Evolutionary conservation across 805 yeast genomes (phyloP), one percentile per base, ranked within the genome.

Genomic region (Danielozyma ontarioensis): DNA sequence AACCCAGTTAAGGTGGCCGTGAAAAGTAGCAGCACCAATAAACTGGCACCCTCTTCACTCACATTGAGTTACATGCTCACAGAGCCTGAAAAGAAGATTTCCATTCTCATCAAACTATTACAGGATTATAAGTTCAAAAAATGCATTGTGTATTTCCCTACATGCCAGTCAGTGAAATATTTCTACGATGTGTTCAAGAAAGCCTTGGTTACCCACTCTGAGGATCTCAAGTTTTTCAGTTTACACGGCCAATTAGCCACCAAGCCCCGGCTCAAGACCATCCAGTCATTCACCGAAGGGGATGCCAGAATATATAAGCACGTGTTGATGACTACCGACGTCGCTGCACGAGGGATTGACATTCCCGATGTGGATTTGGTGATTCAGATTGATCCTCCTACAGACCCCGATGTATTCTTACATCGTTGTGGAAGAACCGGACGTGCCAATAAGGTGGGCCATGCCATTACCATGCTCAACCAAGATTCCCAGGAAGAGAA

Each of bases 341-440:
- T 93, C n/a, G 97, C 98, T 1, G 96, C 97, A 0, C 72, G 98
- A 52, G 98, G 98, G 27, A 75, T 93, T 15, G 98, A 93, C 63
- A 81, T 93, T 18, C 95, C 96, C 1, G 93, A 89, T 34, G 97
- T 93, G 7, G 97, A 93, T 50, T 60, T 89, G 17, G 97, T 90
- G 3, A 63, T 93, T n/a, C 98, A 93, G 53, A 46, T 90, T 16
- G 97, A 93, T 43, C 95, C 97, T 2, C 98, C 98, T 1, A 78
- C 87, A 0, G 96, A 89, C 45, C 86, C 97, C 0, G 94, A 83
- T 50, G 76, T 87, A 52, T 93, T 90, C 51, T 70, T 90, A 27
- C 98, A 93, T 56, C 73, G 98, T 53, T 84, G 90, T 59, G 98
- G 98, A 15, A 73, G 98, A 50, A 87, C 98, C 0, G 98, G 95